Percentiles rank a stretch among this genome's conserved stretches.
Conservation (phyloP, 176 grass and related monocot species). For the Lolium rigidum region DNA sequence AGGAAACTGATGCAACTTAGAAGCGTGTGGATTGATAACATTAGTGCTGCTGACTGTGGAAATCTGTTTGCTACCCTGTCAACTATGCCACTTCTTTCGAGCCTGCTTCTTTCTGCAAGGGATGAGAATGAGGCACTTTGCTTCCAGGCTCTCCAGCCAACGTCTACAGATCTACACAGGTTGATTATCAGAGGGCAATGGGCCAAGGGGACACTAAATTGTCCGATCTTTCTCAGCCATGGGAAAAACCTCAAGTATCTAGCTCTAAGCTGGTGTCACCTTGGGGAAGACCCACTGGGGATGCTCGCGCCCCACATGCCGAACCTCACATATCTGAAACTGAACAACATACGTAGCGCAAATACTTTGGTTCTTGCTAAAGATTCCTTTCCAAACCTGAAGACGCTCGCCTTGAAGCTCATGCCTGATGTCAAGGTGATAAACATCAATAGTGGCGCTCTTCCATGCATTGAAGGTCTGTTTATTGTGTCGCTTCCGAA, state of each 20-base stretch:
- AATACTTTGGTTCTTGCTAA: too few relatives aligned
- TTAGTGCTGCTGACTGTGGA: background rate
- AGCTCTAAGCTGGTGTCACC: too few relatives aligned
- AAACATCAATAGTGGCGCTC: too few relatives aligned
- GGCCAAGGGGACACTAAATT: background rate
- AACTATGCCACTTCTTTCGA: background rate
- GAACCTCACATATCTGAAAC: too few relatives aligned
- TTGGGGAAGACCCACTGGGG: too few relatives aligned
- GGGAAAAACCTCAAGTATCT: background rate
- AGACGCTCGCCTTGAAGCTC: too few relatives aligned
- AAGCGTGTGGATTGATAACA: background rate
- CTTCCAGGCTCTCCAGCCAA: background rate
- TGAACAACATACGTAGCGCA: too few relatives aligned
- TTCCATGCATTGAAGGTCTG: too few relatives aligned
- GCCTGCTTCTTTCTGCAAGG: background rate
- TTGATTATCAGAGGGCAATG: background rate
- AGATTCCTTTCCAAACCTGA: too few relatives aligned
- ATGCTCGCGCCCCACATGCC: too few relatives aligned
- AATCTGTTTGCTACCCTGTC: background rate
- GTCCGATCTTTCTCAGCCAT: background rate
- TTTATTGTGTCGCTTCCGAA: background rate
- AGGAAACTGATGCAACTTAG: background rate
- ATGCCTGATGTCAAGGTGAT: too few relatives aligned
- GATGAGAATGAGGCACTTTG: background rate
- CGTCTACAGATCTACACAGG: background rate